Evolutionary conservation across 129 eudicot genomes (phyloP).

Genomic region (Rutidosis leptorrhynchoides): DNA sequence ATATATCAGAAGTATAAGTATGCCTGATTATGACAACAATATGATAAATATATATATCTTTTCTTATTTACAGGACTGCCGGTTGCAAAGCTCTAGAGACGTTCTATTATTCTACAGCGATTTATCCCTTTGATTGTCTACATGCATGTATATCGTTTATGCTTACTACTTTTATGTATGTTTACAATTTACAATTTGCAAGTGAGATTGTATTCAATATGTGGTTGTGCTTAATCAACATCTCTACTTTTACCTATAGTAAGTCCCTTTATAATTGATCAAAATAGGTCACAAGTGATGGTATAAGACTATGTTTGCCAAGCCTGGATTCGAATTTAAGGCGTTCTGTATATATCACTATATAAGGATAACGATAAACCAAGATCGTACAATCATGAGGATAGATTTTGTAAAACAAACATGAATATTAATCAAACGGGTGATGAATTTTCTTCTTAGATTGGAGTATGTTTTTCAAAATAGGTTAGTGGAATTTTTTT

Average conservation of each 20-base stretch:
- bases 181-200: slow-evolving; percentile 26
- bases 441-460: no score
- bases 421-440: no score
- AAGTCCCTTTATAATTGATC: not conserved
- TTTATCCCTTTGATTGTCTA: slow-evolving; percentile 17
- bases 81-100: slow-evolving; percentile 62
- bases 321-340: no score
- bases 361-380: no score
- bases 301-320: no score
- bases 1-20: no score
- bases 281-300: no score
- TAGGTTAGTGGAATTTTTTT: no score
- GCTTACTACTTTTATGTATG: slow-evolving; percentile 27
- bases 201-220: slow-evolving; percentile 18
- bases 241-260: not conserved
- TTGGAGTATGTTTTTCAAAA: no score
- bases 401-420: no score
- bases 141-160: slow-evolving; percentile 22
- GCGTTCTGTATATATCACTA: no score
- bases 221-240: not conserved
- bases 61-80: slow-evolving; percentile 55
- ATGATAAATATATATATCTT: not conserved
- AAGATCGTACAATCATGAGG: no score
- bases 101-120: not conserved
- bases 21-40: not conserved